Evolutionary conservation across 2,329 filamentous ascomycete genomes (phyloP), one percentile per base, ranked within the genome.

Genomic region (Cladorrhinum sp.): DNA sequence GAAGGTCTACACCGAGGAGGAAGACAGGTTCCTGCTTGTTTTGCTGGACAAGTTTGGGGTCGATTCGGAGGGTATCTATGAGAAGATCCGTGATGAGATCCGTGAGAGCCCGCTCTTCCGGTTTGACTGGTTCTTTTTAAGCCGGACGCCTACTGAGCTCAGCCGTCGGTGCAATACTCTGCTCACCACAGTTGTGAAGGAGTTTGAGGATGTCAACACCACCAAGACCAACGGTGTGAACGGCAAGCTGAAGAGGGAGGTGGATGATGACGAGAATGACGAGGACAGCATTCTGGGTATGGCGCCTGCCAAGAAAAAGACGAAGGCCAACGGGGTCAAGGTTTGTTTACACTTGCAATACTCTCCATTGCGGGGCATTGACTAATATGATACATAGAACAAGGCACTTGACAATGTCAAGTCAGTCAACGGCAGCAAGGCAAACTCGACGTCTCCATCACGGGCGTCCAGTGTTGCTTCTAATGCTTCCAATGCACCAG

Each of bases 61-160:
- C 36, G 96, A 99, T 72, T 89, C 90, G 1, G 93, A 98, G 69
- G 86, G 86, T 32, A 84, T 99, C 64, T 96, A 95, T 73, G 95
- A 99, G 69, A 88, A 87, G 73, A 96, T 99, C 71, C 89, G 95
- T n/a, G 93, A 98, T 66, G 95, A 98, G 73, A 96, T 99, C 66
- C 89, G 93, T 32, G 92, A 97, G 66, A 93, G 89, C 59, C 93
- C 95, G 9, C 80, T 99, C 2, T 99, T 99, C 83, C 87, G 95
- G 41, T 99, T 99, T 70, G 95, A 99, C 73, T 99, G 96, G 96
- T 99, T 99, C 79, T 97, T 99, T 81, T 83, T 99, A 45, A 96
- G 91, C 74, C 86, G 95, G 50, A 99, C 93, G 3, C 92, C 95
- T 0, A 88, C 93, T 54, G 95, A 99, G 76, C 89, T 99, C 68